Conservation (phyloP, 345 rosid genomes). For the Hibiscus tridactylites region DNA sequence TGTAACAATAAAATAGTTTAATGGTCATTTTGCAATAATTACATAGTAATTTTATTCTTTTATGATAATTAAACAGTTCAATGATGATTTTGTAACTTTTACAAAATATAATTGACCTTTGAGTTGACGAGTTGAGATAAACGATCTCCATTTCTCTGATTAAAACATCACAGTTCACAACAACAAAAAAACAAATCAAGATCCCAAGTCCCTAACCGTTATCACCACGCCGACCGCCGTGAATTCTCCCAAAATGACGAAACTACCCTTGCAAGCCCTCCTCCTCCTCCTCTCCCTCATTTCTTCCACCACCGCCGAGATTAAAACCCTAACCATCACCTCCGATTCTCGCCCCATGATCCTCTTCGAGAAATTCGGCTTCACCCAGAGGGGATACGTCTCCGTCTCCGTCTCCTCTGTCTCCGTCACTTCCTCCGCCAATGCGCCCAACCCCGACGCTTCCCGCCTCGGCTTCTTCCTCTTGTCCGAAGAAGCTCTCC, state of each 20-base stretch:
- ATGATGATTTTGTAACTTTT: too few relatives aligned
- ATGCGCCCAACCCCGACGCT: conserved; percentile 41
- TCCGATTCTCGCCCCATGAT: conserved; percentile 84
- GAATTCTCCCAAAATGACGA: conserved; percentile 30
- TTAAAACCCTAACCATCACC: conserved; percentile 51
- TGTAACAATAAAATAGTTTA: too few relatives aligned
- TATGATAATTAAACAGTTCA: too few relatives aligned
- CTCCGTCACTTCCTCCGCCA: conserved; percentile 40
- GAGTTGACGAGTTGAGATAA: neutral
- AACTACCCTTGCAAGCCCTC: conserved; percentile 18
- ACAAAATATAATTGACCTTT: neutral
- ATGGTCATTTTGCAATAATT: too few relatives aligned
- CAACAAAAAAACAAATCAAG: neutral
- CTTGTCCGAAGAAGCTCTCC: conserved; percentile 80
- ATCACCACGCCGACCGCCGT: neutral
- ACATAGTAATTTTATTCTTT: too few relatives aligned
- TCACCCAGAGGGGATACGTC: conserved; percentile 79
- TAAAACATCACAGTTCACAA: neutral
- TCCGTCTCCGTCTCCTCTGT: conserved; percentile 56
- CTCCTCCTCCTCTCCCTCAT: conserved; percentile 23
- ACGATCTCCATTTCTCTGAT: neutral
- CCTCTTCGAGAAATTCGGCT: conserved; percentile 92
- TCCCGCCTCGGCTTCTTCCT: conserved; percentile 91
- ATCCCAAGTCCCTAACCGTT: neutral
- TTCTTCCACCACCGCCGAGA: conserved; percentile 46